Evolutionary conservation across 169 alveolate genomes (phyloP).

Genomic region (Babesia bovis): DNA sequence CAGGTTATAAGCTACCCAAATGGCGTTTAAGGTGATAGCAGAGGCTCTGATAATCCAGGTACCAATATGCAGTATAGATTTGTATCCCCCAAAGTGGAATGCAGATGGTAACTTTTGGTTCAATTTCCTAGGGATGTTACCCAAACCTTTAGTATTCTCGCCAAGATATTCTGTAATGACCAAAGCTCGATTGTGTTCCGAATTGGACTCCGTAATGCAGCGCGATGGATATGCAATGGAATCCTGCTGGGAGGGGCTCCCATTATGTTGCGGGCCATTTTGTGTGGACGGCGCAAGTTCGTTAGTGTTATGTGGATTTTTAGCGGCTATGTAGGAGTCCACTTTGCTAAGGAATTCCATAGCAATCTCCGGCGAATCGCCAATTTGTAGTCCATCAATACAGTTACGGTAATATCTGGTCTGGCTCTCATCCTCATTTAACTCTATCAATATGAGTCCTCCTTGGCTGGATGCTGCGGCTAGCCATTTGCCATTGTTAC

Average conservation of each 20-base stretch:
- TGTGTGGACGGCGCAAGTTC: neutral
- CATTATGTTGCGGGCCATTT: neutral
- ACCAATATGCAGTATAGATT: no score
- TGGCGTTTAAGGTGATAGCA: no score
- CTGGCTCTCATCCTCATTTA: slow-evolving; percentile 39
- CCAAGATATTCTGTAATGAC: no score
- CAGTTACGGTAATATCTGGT: slow-evolving; percentile 54
- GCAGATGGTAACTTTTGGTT: no score
- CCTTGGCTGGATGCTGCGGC: slow-evolving; percentile 70
- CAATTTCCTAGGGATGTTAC: no score
- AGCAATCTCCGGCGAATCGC: slow-evolving; percentile 32
- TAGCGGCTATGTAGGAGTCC: slow-evolving; percentile 6
- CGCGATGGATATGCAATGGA: neutral
- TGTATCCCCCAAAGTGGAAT: no score
- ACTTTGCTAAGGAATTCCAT: slow-evolving; percentile 4
- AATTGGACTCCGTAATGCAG: no score
- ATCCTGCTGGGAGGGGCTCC: neutral
- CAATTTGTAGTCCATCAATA: slow-evolving; percentile 40
- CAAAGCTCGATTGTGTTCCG: no score
- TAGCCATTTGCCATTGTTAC: slow-evolving; percentile 62
- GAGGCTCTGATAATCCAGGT: no score
- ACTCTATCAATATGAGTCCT: slow-evolving; percentile 58
- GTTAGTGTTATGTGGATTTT: neutral
- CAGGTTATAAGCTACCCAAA: no score
- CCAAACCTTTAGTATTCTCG: no score